Base-by-base conservation (phyloP, 2,329 filamentous ascomycete genomes). In the Exophiala sp. region DNA sequence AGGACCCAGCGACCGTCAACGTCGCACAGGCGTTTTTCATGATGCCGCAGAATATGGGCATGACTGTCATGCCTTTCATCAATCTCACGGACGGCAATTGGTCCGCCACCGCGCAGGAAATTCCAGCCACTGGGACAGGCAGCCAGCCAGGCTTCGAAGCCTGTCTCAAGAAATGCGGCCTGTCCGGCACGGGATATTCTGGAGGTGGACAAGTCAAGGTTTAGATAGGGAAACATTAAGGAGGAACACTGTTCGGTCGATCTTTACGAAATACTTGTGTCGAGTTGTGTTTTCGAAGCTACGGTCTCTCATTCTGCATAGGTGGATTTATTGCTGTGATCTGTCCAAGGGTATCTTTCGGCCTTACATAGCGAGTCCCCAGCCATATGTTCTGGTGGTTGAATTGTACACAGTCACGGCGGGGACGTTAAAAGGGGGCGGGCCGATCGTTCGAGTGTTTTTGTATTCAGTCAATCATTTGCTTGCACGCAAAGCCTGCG, bases 1-100 rank as follows among this genome's bases (percentile, higher is more conserved):
- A 72, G 16, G 75, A 78, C 49, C 65, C 70, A 1, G 75, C 73
- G 33, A 78, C 75, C 0, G 49, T 68, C n/a, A 77, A 77, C 58
- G 62, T 75, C 34, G 66, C 71, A 12, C 72, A 75, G 39, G 62
- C 62, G 7, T 62, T 77, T 35, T 74, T 71, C 65, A 66, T 64
- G 40, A 65, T 70, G 50, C 71, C 71, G 0, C 55, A 61, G 12
- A 69, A 72, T 4, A 68, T 75, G 42, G 65, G 74, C n/a, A 67
- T 67, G 34, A 72, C 73, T 11, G 72, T 70, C 0, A 70, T 76
- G 38, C 73, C 73, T 10, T 60, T 69, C 47, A 61, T 62, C 11
- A 50, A 60, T 24, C 48, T 52, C 14, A 60, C 64, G 2, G 62
- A 71, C 24, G 65, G 66, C 29, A 65, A 68, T 11, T 59, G 62